Conservation (phyloP, 768 basidiomycete genomes). For the Sarcodon aspratus region DNA sequence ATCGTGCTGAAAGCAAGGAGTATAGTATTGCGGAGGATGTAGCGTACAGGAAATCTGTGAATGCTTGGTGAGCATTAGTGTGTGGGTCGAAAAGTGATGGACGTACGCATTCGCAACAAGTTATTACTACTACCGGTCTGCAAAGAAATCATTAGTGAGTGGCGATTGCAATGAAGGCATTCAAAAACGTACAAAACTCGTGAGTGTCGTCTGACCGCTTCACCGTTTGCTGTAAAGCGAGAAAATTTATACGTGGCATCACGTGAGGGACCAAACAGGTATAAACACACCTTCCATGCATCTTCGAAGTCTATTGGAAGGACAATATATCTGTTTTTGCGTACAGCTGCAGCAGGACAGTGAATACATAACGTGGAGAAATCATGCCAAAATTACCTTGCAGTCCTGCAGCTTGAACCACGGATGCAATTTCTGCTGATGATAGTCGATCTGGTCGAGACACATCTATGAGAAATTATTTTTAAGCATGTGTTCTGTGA, state of each 20-base stretch:
- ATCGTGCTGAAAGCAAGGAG: no score
- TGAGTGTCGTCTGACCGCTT: slow-evolving; percentile 93
- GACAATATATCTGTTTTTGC: slow-evolving; percentile 97
- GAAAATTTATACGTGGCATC: slow-evolving; percentile 12
- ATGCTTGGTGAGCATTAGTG: slow-evolving; percentile 3
- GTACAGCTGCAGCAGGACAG: slow-evolving; percentile 51
- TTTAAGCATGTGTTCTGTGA: not conserved
- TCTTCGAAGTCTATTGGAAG: slow-evolving; percentile 97
- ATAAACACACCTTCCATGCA: slow-evolving; percentile 92
- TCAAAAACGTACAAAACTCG: slow-evolving; percentile 68
- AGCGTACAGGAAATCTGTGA: slow-evolving; percentile 23
- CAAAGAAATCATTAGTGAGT: slow-evolving; percentile 3
- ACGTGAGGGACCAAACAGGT: slow-evolving; percentile 26
- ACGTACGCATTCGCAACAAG: slow-evolving; percentile 11
- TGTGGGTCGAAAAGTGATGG: not conserved
- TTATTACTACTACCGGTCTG: slow-evolving; percentile 27
- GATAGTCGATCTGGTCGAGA: slow-evolving; percentile 94
- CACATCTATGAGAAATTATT: slow-evolving; percentile 50
- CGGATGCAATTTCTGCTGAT: slow-evolving; percentile 89
- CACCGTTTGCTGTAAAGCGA: slow-evolving; percentile 72
- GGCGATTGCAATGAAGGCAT: not conserved
- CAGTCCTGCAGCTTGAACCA: slow-evolving; percentile 93
- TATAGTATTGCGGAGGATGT: no score
- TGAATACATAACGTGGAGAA: not conserved
- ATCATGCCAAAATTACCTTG: slow-evolving; percentile 51